These are phyloP conservation scores for Plectosphaerella plurivora DNA, from an alignment of 2,329 filamentous ascomycete species.

Conservation along the genomic window DNA sequence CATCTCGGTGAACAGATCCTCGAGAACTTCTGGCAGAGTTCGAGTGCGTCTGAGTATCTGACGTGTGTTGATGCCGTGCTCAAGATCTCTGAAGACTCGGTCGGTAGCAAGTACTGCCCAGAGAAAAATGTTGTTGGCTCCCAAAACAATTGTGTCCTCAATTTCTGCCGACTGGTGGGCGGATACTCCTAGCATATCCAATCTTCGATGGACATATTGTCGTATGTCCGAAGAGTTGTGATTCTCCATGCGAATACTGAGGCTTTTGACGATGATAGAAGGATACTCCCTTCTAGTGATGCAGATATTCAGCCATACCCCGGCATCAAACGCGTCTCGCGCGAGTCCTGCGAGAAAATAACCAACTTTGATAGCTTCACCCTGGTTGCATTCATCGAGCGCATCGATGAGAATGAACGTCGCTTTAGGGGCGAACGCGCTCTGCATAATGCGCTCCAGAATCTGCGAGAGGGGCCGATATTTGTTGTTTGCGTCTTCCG, in stretches of 20 bases:
- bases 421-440: not conserved
- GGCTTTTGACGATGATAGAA: constrained; percentile 1
- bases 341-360: constrained; percentile 4
- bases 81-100: constrained; percentile 1
- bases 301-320: constrained; percentile 4
- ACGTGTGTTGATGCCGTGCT: constrained; percentile 3
- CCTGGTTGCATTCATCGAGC: constrained; percentile 10
- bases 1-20: not conserved
- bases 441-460: not conserved
- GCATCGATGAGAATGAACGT: constrained; percentile 11
- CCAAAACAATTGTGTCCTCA: not conserved
- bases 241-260: not conserved
- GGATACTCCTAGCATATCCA: not conserved
- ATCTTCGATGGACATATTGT: constrained; percentile 3
- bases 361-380: not conserved
- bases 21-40: not conserved
- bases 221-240: constrained; percentile 6
- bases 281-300: constrained; percentile 4
- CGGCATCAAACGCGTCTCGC: not conserved
- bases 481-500: no score
- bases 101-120: constrained; percentile 10
- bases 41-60: not conserved
- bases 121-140: constrained; percentile 8
- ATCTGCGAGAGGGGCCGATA: no score
- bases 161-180: not conserved